Conservation (phyloP, 2,329 filamentous ascomycete species). For the Mycosphaerella sp. region DNA sequence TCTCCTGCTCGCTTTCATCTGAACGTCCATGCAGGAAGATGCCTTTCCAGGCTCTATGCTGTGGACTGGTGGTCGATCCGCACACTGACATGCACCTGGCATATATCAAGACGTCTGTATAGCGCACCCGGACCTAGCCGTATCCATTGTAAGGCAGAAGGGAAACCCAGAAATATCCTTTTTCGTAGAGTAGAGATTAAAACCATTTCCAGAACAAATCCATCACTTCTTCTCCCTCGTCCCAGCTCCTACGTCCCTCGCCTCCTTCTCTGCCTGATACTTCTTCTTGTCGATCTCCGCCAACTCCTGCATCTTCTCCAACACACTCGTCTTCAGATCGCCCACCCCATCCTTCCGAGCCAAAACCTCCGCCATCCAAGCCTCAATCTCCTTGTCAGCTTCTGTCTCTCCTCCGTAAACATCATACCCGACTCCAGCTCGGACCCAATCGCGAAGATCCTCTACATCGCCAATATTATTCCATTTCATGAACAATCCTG, state of each 20-base stretch:
- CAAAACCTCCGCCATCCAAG: conserved; percentile 46
- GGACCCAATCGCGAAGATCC: conserved; percentile 54
- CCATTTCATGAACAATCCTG: conserved; percentile 67
- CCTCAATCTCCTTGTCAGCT: conserved; percentile 49
- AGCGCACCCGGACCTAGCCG: not conserved
- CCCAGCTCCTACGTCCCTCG: conserved; percentile 2
- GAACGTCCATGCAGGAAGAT: too few relatives aligned
- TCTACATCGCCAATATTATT: conserved; percentile 58
- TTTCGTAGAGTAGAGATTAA: not conserved
- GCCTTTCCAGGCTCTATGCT: not conserved
- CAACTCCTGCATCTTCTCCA: conserved; percentile 29
- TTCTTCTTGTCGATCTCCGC: conserved; percentile 25
- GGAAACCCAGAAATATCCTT: too few relatives aligned
- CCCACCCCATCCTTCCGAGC: conserved; percentile 42
- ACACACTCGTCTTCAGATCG: conserved; percentile 25
- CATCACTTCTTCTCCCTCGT: not conserved
- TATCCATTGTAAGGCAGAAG: not conserved
- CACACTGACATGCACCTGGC: not conserved
- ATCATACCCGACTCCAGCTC: conserved; percentile 52
- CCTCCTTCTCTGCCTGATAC: conserved; percentile 5
- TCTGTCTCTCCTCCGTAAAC: conserved; percentile 50
- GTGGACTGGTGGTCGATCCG: not conserved
- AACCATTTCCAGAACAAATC: not conserved
- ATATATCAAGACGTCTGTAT: not conserved
- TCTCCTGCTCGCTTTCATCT: too few relatives aligned